Percentiles rank a stretch among this genome's conserved stretches.
phyloP scores from a whole-genome alignment of 2,329 filamentous ascomycete species.

The Dactylellina drechsleri region DNA sequence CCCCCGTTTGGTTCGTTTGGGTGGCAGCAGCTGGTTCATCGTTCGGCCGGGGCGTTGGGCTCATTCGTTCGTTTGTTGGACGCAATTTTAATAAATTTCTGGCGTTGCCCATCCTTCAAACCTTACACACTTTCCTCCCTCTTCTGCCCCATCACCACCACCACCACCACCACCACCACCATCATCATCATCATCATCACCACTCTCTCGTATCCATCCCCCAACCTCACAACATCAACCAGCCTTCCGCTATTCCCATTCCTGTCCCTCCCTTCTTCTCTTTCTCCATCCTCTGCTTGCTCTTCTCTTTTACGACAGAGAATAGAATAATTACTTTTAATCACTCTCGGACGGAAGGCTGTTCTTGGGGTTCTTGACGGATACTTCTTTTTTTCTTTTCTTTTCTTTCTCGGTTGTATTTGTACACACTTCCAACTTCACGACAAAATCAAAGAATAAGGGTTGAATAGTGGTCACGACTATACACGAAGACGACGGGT shows the following conservation, averaged over 20 bases:
- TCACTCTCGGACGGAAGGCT: neutral
- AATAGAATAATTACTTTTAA: neutral
- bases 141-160: constrained; percentile 9
- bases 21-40: neutral
- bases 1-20: neutral
- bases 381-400: constrained; percentile 1
- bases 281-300: constrained; percentile 1
- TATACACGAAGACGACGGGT: too few species aligned
- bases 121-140: constrained; percentile 23
- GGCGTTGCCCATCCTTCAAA: constrained; percentile 38
- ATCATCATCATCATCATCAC: constrained; percentile 9
- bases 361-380: neutral
- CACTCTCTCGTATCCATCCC: neutral
- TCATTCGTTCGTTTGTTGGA: neutral
- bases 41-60: constrained; percentile 2
- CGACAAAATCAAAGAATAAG: constrained; percentile 3
- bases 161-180: neutral
- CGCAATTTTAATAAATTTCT: constrained; percentile 46
- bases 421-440: constrained; percentile 9
- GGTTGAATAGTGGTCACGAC: neutral
- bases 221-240: constrained; percentile 12
- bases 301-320: neutral
- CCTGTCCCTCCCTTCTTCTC: constrained; percentile 8
- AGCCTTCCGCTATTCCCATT: constrained; percentile 27
- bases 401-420: constrained; percentile 10